phyloP scores from a whole-genome alignment of 306 rosid species.

The Castanopsis chinensis region DNA sequence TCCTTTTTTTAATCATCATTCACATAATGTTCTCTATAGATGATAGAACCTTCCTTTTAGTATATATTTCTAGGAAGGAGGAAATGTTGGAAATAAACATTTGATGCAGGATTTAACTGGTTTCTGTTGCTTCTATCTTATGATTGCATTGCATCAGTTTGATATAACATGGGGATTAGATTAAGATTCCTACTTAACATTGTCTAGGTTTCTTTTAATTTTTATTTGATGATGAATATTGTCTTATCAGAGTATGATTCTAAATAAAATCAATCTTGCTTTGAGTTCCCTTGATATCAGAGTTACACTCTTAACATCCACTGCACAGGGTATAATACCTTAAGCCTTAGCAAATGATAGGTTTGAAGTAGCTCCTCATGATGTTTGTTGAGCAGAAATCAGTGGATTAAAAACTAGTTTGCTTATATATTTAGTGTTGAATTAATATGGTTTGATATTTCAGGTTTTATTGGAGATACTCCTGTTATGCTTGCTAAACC shows the following conservation, averaged over 20 bases:
- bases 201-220: neutral
- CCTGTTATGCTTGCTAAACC: constrained; percentile 91
- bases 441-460: constrained; percentile 3
- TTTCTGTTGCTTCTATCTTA: neutral
- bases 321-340: neutral
- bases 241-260: neutral
- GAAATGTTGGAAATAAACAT: neutral
- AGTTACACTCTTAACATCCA: neutral
- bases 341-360: neutral
- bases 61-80: neutral
- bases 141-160: neutral
- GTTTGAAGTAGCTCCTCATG: neutral
- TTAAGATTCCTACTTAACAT: neutral
- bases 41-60: no score
- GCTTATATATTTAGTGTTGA: neutral
- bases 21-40: no score
- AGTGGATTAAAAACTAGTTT: neutral
- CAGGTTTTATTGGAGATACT: constrained; percentile 76
- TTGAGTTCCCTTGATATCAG: neutral
- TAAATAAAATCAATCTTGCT: neutral
- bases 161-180: neutral
- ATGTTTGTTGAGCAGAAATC: neutral
- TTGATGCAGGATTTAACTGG: neutral
- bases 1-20: no score
- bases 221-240: neutral